These are phyloP conservation scores for Phytopythium litorale DNA, from an alignment of 352 stramenopile species.

Conservation along the genomic window DNA sequence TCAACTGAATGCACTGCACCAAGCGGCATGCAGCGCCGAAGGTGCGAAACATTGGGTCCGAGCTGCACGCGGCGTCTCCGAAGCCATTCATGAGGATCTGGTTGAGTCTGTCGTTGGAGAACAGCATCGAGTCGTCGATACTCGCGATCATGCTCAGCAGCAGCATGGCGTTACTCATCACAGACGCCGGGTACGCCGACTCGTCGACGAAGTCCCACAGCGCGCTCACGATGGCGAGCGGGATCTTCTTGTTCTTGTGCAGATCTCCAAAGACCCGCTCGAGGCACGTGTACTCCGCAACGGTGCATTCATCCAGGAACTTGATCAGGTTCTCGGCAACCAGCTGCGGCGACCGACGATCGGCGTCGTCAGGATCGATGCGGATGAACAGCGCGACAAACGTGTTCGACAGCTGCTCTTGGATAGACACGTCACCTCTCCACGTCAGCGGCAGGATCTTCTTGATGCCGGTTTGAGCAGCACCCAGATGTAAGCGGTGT, in stretches of 20 bases:
- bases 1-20: conserved; percentile 58
- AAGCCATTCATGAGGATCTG: conserved; percentile 61
- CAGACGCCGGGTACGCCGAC: conserved; percentile 44
- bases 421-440: conserved; percentile 84
- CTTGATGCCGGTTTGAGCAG: conserved; percentile 89
- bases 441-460: conserved; percentile 91
- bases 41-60: conserved; percentile 46
- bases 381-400: conserved; percentile 67
- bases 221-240: conserved; percentile 54
- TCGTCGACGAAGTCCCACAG: conserved; percentile 71
- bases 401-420: conserved; percentile 89
- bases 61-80: conserved; percentile 40
- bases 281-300: conserved; percentile 73
- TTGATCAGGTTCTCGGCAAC: conserved; percentile 68
- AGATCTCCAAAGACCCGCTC: conserved; percentile 72
- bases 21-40: conserved; percentile 59
- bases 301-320: conserved; percentile 72
- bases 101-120: conserved; percentile 51
- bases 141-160: conserved; percentile 69
- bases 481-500: conserved; percentile 87
- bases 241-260: conserved; percentile 53
- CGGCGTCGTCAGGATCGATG: conserved; percentile 38
- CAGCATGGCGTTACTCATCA: conserved; percentile 58
- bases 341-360: conserved; percentile 35
- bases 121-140: conserved; percentile 57